These are phyloP conservation scores for Suillus clintonianus DNA, from an alignment of 768 basidiomycete species.

Conservation along the genomic window DNA sequence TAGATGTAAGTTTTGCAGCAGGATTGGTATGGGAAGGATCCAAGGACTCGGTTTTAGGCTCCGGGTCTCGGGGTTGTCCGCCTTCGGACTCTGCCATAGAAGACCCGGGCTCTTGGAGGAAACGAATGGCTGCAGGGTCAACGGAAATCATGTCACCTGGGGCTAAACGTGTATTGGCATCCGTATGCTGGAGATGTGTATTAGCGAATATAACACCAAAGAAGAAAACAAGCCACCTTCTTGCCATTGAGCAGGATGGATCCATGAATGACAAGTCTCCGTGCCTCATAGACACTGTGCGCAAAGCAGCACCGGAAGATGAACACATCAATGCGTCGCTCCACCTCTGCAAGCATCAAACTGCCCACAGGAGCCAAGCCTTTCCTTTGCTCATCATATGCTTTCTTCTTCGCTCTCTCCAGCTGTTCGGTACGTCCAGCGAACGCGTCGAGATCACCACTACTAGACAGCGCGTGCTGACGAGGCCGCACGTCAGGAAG, in stretches of 20 bases:
- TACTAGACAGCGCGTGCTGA: slow-evolving; percentile 24
- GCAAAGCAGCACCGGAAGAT: slow-evolving; percentile 89
- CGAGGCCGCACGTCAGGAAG: slow-evolving; percentile 84
- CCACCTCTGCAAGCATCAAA: slow-evolving; percentile 94
- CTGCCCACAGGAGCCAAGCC: slow-evolving; percentile 89
- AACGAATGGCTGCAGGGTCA: slow-evolving; percentile 75
- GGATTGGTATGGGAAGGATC: background rate
- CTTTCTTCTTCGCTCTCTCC: slow-evolving; percentile 45
- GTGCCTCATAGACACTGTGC: slow-evolving; percentile 86
- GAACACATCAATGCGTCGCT: slow-evolving; percentile 90
- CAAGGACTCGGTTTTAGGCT: background rate
- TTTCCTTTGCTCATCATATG: slow-evolving; percentile 54
- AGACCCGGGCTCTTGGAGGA: slow-evolving; percentile 49
- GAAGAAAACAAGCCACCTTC: slow-evolving; percentile 55
- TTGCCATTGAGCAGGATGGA: slow-evolving; percentile 87
- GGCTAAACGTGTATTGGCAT: slow-evolving; percentile 84
- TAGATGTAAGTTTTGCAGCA: slow-evolving; percentile 2
- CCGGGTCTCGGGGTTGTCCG: slow-evolving; percentile 1
- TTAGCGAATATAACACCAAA: background rate
- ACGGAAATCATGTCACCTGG: slow-evolving; percentile 96
- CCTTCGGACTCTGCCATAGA: slow-evolving; percentile 15
- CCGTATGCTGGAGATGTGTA: slow-evolving; percentile 57
- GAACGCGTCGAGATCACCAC: slow-evolving; percentile 56
- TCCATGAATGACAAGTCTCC: slow-evolving; percentile 83
- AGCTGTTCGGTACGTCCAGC: slow-evolving; percentile 51